Evolutionary conservation across 352 stramenopile species (phyloP).

Genomic region (Phytophthora hybrid): DNA sequence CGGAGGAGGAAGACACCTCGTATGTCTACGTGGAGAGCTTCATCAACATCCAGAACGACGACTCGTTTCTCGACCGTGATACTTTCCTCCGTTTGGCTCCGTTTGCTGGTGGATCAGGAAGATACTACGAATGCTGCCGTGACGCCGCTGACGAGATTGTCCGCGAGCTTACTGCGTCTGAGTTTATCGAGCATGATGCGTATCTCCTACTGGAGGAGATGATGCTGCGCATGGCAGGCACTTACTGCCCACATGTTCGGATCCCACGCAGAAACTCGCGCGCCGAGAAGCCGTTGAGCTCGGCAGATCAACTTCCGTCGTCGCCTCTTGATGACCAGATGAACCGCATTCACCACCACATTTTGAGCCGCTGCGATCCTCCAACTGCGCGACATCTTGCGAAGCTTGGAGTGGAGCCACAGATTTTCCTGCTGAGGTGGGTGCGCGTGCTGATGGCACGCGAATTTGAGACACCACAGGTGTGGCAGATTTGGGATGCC

Average conservation of each 20-base stretch:
- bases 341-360: conserved; percentile 76
- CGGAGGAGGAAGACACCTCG: conserved; percentile 62
- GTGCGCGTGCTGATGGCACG: conserved; percentile 81
- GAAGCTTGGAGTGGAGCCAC: conserved; percentile 61
- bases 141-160: conserved; percentile 66
- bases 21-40: conserved; percentile 84
- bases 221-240: conserved; percentile 79
- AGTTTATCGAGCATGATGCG: conserved; percentile 73
- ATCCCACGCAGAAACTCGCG: conserved; percentile 17
- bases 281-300: conserved; percentile 33
- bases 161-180: conserved; percentile 48
- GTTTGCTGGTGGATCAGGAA: conserved; percentile 50
- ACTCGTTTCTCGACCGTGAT: conserved; percentile 51
- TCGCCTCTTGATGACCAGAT: conserved; percentile 77
- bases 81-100: conserved; percentile 53
- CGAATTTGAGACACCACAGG: conserved; percentile 77
- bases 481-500: conserved; percentile 83
- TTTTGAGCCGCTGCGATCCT: conserved; percentile 70
- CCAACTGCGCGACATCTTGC: conserved; percentile 63
- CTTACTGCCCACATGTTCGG: conserved; percentile 59
- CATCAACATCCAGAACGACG: conserved; percentile 58
- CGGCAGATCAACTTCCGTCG: conserved; percentile 41
- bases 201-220: conserved; percentile 73
- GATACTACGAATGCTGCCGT: conserved; percentile 73
- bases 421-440: conserved; percentile 81